Conservation (phyloP, 139 green algal species). For the Chlorella vulgaris region DNA sequence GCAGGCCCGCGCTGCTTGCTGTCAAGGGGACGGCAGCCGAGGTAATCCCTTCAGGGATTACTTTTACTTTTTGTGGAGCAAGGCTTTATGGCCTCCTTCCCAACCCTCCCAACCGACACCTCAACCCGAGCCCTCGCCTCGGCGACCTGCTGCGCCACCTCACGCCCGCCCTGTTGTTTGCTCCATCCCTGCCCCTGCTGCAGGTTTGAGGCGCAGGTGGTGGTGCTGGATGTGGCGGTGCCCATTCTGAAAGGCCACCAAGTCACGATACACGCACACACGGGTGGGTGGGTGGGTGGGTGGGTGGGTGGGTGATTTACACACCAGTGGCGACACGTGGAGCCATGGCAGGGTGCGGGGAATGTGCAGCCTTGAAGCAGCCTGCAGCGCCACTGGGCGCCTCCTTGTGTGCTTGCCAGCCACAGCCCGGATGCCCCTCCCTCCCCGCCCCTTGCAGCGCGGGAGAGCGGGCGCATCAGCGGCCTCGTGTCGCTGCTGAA, state of each 20-base stretch:
- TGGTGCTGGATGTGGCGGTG: conserved; percentile 81
- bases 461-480: conserved; percentile 72
- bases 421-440: conserved; percentile 68
- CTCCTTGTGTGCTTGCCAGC: not conserved
- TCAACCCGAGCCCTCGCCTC: too few relatives aligned
- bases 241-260: conserved; percentile 80
- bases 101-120: too few relatives aligned
- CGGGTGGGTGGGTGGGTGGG: not conserved
- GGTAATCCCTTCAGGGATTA: too few relatives aligned
- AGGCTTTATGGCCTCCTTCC: too few relatives aligned
- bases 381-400: not conserved
- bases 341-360: not conserved
- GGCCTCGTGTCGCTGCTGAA: conserved; percentile 77
- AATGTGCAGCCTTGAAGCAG: not conserved
- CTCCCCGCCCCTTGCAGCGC: conserved; percentile 51
- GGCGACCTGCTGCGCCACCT: too few relatives aligned
- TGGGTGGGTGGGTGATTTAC: not conserved
- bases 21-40: too few relatives aligned
- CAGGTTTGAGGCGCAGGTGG: conserved; percentile 69
- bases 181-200: not conserved
- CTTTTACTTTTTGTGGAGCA: too few relatives aligned
- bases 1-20: too few relatives aligned
- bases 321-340: not conserved
- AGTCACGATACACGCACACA: conserved; percentile 53
- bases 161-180: too few relatives aligned